Evolutionary conservation across 139 green algal genomes (phyloP), one percentile per base, ranked within the genome.

Genomic region (Auxenochlorella protothecoides): DNA sequence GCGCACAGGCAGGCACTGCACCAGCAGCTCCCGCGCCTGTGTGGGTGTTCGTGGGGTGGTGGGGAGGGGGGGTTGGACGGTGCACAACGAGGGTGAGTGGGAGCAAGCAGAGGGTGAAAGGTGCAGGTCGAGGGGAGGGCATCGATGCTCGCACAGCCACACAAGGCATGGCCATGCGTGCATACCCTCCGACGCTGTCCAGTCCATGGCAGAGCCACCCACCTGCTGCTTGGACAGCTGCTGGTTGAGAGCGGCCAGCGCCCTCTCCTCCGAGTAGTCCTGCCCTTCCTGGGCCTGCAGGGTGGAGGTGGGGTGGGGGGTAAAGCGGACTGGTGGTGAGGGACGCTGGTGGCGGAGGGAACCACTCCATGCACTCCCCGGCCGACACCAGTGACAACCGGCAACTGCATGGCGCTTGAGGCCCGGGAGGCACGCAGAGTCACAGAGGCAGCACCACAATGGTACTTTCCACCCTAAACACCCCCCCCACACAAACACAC

Each of bases 1-100:
- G 2, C 71, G 71, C 64, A 84, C 74, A 7, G 82, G 82, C 70
- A 87, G 77, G 44, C 51, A 71, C 11, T 44, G 16, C 59, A 76
- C 53, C 7, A 87, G 70, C 68, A 87, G 68, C 69, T 84, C 73
- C 5, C 82, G 75, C 5, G 81, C 79, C 62, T 74, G 59, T 44
- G 27, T 44, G 27, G 27, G 27, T 44, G 27, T 44, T 44, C 27
- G 1, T 44, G 27, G 27, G 27, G 27, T 44, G 27, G 27, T 44
- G 2, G 59, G 61, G 27, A 68, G 74, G 66, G 70, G 2, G 27
- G n/a, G 55, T 11, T n/a, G n/a, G 11, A 59, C 27, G n/a, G 14
- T 0, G 27, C 27, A 44, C 27, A 44, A 44, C 27, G 27, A 10
- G 68, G 54, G 11, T 5, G 11, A 53, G 3, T 51, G 11, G 3